Percentiles rank a stretch among this genome's conserved stretches.
These are phyloP conservation scores for Cladophialophora exuberans DNA, from an alignment of 2,329 filamentous ascomycete species.

Conservation along the genomic window DNA sequence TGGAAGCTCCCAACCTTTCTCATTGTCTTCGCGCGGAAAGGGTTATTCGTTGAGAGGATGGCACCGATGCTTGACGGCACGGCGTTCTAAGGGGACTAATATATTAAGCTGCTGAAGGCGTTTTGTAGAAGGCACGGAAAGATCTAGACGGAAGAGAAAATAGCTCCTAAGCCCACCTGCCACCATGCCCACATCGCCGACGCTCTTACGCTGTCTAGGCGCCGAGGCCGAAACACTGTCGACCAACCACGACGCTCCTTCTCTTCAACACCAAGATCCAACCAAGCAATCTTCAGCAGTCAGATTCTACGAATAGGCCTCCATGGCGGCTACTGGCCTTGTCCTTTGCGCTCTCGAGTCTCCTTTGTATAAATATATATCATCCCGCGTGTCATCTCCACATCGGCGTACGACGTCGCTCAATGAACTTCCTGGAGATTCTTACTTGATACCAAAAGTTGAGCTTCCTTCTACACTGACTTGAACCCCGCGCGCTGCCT, in stretches of 20 bases:
- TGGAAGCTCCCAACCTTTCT: slow-evolving; percentile 2
- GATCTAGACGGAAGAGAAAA: no score
- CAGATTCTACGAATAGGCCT: slow-evolving; percentile 13
- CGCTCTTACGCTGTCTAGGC: slow-evolving; percentile 19
- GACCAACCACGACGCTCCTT: slow-evolving; percentile 21
- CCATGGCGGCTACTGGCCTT: slow-evolving; percentile 23
- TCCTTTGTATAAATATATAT: neutral
- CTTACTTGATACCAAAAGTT: neutral
- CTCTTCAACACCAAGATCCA: slow-evolving; percentile 21
- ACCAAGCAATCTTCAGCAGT: slow-evolving; percentile 22
- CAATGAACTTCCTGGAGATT: neutral
- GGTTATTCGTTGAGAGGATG: slow-evolving; percentile 1
- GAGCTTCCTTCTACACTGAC: no score
- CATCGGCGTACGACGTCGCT: neutral
- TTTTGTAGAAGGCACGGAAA: no score
- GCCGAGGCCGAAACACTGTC: slow-evolving; percentile 17
- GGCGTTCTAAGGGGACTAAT: no score
- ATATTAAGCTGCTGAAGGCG: no score
- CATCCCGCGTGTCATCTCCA: neutral
- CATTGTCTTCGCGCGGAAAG: neutral
- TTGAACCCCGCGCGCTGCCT: no score
- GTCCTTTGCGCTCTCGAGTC: neutral
- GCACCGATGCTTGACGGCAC: no score
- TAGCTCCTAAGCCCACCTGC: neutral
- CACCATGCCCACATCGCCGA: neutral